Evolutionary conservation across 1,284 basidiomycete species (phyloP).

Genomic region (Fistulina hepatica): DNA sequence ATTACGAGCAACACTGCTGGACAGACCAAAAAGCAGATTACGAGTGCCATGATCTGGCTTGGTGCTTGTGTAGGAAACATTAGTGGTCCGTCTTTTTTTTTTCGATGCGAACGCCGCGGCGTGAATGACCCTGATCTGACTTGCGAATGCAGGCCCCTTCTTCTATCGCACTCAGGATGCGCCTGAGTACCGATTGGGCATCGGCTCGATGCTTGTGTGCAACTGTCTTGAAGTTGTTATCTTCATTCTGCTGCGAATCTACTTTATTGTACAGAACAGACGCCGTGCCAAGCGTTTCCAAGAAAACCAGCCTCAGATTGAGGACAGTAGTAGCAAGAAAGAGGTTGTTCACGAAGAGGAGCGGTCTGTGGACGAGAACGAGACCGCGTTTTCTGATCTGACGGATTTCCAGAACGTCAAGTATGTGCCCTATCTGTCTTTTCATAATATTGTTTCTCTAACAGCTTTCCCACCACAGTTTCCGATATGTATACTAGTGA

Average conservation of each 20-base stretch:
- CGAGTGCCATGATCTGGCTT: constrained; percentile 16
- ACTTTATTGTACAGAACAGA: constrained; percentile 10
- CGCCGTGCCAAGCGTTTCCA: constrained; percentile 6
- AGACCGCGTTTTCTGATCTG: constrained; percentile 14
- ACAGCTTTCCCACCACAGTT: constrained; percentile 4
- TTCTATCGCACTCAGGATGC: constrained; percentile 15
- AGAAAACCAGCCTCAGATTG: not conserved
- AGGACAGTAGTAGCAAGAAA: not conserved
- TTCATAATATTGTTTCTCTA: not conserved
- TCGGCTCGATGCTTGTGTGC: constrained; percentile 15
- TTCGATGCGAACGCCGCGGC: not conserved
- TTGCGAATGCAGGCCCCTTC: constrained; percentile 10
- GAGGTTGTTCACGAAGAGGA: not conserved
- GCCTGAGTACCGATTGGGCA: constrained; percentile 14
- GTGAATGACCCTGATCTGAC: not conserved
- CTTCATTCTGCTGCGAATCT: constrained; percentile 12
- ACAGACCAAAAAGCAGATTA: constrained; percentile 18
- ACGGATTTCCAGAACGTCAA: constrained; percentile 14
- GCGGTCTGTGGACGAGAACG: constrained; percentile 8
- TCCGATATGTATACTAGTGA: constrained; percentile 11
- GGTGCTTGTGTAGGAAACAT: constrained; percentile 17
- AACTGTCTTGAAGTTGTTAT: constrained; percentile 15
- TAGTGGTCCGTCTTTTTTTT: constrained; percentile 8
- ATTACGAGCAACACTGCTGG: constrained; percentile 16
- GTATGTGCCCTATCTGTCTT: constrained; percentile 6